phyloP scores from a whole-genome alignment of 306 rosid genomes.

The Lathyrus oleraceus region DNA sequence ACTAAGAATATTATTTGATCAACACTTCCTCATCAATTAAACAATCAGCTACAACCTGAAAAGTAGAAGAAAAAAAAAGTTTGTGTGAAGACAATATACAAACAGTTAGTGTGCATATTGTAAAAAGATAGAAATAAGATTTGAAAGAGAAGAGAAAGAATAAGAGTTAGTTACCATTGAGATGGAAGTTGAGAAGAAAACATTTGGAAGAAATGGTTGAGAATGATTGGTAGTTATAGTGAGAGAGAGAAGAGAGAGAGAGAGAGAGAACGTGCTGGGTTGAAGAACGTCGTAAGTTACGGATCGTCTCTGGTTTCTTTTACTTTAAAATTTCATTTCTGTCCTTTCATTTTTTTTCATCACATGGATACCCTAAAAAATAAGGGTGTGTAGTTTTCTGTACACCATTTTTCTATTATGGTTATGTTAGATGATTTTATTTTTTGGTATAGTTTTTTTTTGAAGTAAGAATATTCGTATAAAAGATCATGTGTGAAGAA shows the following conservation, averaged over 20 bases:
- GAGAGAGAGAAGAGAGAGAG: neutral
- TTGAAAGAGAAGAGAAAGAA: constrained; percentile 26
- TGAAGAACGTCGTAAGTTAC: constrained; percentile 37
- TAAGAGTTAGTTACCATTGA: constrained; percentile 29
- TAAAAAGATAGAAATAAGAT: neutral
- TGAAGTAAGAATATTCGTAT: neutral
- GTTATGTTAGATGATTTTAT: neutral
- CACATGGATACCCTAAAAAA: neutral
- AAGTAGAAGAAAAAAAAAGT: neutral
- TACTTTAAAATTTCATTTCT: neutral
- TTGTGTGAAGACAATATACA: neutral
- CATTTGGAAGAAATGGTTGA: constrained; percentile 38
- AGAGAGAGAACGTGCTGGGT: constrained; percentile 23
- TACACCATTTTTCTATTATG: neutral
- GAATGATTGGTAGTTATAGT: constrained; percentile 21
- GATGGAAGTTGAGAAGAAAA: constrained; percentile 32
- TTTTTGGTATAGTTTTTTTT: neutral
- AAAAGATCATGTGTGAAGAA: neutral
- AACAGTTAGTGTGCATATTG: neutral
- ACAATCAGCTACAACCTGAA: constrained; percentile 52
- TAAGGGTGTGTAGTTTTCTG: no score
- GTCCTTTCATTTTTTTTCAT: neutral
- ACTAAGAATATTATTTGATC: constrained; percentile 26
- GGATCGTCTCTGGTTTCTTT: constrained; percentile 44
- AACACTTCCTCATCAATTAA: constrained; percentile 35